Conservation (phyloP, 176 grass and related monocot species). For the Triticum aestivum region DNA sequence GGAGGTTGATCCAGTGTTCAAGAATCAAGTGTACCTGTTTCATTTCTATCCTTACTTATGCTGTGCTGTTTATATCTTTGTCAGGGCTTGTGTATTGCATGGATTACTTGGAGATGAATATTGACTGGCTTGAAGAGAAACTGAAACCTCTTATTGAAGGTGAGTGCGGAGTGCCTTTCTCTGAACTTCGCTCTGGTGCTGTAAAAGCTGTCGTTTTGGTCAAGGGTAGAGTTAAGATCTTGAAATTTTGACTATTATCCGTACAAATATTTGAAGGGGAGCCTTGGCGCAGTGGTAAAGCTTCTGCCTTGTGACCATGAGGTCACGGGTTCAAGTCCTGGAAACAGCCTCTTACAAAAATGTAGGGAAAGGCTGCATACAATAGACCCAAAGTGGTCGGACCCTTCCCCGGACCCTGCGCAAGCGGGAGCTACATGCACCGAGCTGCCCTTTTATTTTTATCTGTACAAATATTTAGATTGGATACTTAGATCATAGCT, state of each 20-base stretch:
- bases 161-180: background rate
- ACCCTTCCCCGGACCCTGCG: too few species aligned
- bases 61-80: slow-evolving; percentile 12
- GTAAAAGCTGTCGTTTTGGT: background rate
- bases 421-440: too few species aligned
- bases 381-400: too few species aligned
- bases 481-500: background rate
- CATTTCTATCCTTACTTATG: slow-evolving; percentile 16
- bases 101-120: slow-evolving; percentile 98
- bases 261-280: background rate
- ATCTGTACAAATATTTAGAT: background rate
- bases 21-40: background rate
- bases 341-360: too few species aligned
- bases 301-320: too few species aligned
- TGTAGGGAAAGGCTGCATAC: too few species aligned
- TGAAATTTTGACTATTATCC: background rate
- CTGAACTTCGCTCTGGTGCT: background rate
- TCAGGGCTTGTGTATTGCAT: slow-evolving; percentile 94
- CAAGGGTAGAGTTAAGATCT: background rate
- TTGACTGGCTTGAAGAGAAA: slow-evolving; percentile 85
- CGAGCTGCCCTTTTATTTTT: too few species aligned
- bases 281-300: too few species aligned
- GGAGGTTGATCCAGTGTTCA: slow-evolving; percentile 53
- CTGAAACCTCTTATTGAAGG: slow-evolving; percentile 92
- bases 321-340: too few species aligned